These are phyloP conservation scores for Xylariaceae sp. DNA, from an alignment of 2,329 filamentous ascomycete genomes.

Conservation along the genomic window DNA sequence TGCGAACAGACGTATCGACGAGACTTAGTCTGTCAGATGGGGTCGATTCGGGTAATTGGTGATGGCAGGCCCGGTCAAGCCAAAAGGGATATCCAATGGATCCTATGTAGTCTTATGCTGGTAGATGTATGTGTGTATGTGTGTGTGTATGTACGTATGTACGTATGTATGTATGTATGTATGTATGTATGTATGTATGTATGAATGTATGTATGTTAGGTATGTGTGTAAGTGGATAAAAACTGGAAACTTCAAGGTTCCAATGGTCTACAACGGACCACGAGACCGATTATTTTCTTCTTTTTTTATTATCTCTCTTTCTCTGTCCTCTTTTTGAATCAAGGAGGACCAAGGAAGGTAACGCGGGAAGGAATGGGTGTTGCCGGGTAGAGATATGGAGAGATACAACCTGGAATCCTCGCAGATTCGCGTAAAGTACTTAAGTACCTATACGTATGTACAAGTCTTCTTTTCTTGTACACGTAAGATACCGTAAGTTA, in stretches of 20 bases:
- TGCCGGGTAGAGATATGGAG: constrained; percentile 26
- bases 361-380: constrained; percentile 24
- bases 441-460: too few relatives aligned
- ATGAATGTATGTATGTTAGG: too few relatives aligned
- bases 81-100: too few relatives aligned
- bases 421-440: background rate
- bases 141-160: constrained; percentile 6
- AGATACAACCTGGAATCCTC: background rate
- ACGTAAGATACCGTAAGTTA: background rate
- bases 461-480: background rate
- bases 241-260: too few relatives aligned
- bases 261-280: background rate
- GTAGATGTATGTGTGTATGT: constrained; percentile 1
- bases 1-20: background rate
- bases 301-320: too few relatives aligned
- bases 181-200: constrained; percentile 6
- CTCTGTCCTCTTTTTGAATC: constrained; percentile 13
- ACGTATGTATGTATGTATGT: too few relatives aligned
- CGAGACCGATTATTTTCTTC: background rate
- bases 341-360: constrained; percentile 15
- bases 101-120: background rate
- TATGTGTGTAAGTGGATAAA: background rate
- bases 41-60: background rate
- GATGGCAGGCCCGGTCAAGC: too few relatives aligned
- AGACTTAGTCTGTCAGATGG: background rate